Evolutionary conservation across 176 grass and related monocot genomes (phyloP).

Genomic region (Canna indica): DNA sequence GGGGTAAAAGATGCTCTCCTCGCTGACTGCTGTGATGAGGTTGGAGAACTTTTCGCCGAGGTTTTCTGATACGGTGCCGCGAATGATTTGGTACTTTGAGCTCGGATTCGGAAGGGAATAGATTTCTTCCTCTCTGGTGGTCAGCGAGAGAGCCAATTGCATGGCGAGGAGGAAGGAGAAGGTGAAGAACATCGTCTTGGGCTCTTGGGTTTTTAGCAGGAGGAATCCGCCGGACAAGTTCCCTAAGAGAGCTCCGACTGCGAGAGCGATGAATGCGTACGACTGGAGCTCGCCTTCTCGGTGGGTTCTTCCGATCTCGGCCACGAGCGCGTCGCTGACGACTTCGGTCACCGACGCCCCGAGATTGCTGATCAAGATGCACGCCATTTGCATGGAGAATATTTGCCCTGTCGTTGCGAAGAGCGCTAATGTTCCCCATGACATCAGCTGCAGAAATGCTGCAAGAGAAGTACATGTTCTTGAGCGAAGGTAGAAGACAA

Average conservation of each 20-base stretch:
- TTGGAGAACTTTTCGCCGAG: slow-evolving; percentile 46
- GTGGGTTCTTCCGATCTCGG: slow-evolving; percentile 57
- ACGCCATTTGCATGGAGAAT: slow-evolving; percentile 59
- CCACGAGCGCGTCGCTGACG: slow-evolving; percentile 67
- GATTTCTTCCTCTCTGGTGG: slow-evolving; percentile 47
- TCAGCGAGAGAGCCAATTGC: slow-evolving; percentile 55
- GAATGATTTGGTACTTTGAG: slow-evolving; percentile 18
- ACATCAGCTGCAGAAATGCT: slow-evolving; percentile 66
- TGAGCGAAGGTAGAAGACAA: background rate
- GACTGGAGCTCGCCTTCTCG: slow-evolving; percentile 66
- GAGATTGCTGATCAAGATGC: slow-evolving; percentile 73
- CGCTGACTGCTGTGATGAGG: slow-evolving; percentile 32
- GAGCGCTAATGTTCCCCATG: slow-evolving; percentile 64
- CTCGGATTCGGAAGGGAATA: background rate
- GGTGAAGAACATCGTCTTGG: slow-evolving; percentile 58
- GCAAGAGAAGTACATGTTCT: slow-evolving; percentile 14
- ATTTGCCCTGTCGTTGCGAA: slow-evolving; percentile 36
- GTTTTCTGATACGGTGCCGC: slow-evolving; percentile 32
- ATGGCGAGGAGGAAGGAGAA: slow-evolving; percentile 59
- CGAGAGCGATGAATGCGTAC: slow-evolving; percentile 61
- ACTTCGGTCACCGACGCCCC: slow-evolving; percentile 83
- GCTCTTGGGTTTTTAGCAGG: slow-evolving; percentile 54
- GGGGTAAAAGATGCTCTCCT: slow-evolving; percentile 51
- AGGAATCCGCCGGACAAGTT: slow-evolving; percentile 66
- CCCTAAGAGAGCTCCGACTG: slow-evolving; percentile 59